A percentile compares a stretch with the other conserved stretches of the same genome.
Conservation (phyloP, 2,329 filamentous ascomycete species). For the Neophaeococcomyces aloes region DNA sequence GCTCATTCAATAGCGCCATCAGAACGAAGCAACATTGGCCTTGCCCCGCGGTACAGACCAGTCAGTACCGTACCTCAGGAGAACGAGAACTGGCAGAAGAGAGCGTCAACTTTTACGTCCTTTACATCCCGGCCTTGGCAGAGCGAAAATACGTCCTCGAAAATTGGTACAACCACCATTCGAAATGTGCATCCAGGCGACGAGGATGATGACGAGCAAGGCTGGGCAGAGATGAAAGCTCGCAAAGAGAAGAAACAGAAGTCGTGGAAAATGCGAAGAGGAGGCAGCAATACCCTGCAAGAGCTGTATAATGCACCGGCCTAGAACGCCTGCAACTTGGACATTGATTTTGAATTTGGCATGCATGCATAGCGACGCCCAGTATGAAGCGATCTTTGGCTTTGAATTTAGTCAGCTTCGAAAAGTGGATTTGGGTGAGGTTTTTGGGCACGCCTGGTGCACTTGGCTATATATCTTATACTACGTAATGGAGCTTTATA, state of each 20-base stretch:
- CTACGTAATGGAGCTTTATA: not conserved
- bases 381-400: constrained; percentile 8
- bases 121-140: constrained; percentile 29
- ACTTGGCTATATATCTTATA: not conserved
- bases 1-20: constrained; percentile 87
- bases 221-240: constrained; percentile 42
- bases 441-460: not conserved
- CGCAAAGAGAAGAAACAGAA: constrained; percentile 40
- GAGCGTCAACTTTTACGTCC: constrained; percentile 28
- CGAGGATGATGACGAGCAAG: constrained; percentile 41
- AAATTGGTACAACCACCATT: constrained; percentile 21
- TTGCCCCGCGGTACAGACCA: constrained; percentile 81
- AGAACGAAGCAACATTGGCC: constrained; percentile 85
- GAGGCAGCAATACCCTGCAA: constrained; percentile 19
- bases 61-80: constrained; percentile 53
- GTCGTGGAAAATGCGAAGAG: constrained; percentile 36
- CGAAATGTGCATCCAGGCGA: constrained; percentile 23
- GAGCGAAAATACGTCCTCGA: constrained; percentile 20
- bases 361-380: not conserved
- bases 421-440: constrained; percentile 5
- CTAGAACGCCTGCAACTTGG: not conserved
- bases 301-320: constrained; percentile 38
- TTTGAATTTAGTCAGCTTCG: constrained; percentile 23
- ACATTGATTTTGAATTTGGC: not conserved
- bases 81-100: constrained; percentile 15